Conservation (phyloP, 148 eudicot species). For the Dysphania ambrosioides region DNA sequence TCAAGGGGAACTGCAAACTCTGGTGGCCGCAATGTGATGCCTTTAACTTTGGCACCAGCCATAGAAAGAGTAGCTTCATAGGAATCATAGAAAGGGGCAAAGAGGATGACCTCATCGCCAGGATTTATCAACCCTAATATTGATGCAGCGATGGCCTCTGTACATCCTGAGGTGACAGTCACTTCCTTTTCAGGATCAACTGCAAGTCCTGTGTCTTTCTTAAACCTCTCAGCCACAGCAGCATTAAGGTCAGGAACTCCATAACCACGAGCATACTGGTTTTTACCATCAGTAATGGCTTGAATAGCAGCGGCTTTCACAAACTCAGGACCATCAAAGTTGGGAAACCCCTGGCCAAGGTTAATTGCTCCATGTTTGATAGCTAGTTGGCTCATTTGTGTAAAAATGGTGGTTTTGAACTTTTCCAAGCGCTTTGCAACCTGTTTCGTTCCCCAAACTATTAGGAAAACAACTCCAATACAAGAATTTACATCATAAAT, state of each 20-base stretch:
- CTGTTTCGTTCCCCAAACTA: slow-evolving; percentile 29
- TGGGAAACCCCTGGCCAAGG: slow-evolving; percentile 98
- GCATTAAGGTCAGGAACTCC: slow-evolving; percentile 91
- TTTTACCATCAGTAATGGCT: slow-evolving; percentile 78
- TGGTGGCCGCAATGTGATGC: slow-evolving; percentile 74
- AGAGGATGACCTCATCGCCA: slow-evolving; percentile 83
- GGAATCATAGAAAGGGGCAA: slow-evolving; percentile 98
- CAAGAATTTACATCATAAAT: background rate
- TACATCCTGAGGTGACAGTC: slow-evolving; percentile 97
- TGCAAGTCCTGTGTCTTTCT: slow-evolving; percentile 73
- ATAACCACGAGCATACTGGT: slow-evolving; percentile 94
- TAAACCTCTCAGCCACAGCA: slow-evolving; percentile 74
- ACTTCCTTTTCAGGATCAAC: slow-evolving; percentile 95
- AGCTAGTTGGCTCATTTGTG: slow-evolving; percentile 95
- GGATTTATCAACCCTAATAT: slow-evolving; percentile 91
- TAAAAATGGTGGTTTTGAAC: slow-evolving; percentile 94
- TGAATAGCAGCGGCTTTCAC: slow-evolving; percentile 94
- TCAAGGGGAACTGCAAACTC: slow-evolving; percentile 75
- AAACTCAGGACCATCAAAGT: slow-evolving; percentile 96
- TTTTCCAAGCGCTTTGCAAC: slow-evolving; percentile 92
- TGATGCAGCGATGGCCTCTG: slow-evolving; percentile 97
- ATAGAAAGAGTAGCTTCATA: slow-evolving; percentile 93
- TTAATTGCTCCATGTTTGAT: slow-evolving; percentile 94
- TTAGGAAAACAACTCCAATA: background rate
- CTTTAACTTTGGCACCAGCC: slow-evolving; percentile 88